Evolutionary conservation across 257 asterid species (phyloP), one percentile per base, ranked within the genome.

Genomic region (Fraxinus excelsior): DNA sequence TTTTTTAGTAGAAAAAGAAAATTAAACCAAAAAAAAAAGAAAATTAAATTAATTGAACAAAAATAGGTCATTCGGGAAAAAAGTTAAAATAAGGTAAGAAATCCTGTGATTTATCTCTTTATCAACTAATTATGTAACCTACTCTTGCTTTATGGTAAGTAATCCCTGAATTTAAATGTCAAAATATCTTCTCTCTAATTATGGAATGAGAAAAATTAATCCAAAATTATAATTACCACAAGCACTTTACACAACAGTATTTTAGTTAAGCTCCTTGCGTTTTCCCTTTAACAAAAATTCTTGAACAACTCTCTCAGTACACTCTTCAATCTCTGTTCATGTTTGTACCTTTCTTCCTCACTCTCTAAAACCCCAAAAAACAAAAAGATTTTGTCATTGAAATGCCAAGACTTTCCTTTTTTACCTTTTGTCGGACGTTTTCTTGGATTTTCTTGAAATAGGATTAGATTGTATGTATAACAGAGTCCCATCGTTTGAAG

Each of bases 341-440:
- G 11, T 56, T 60, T 10, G 26, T 62, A 10, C 19, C 34, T 25
- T 62, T 62, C 19, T 26, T 26, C 35, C 18, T 26, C 19, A 25
- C 9, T 62, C 35, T 26, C 68, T 62, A 3, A 25, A 62, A 62
- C 34, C 68, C 75, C 75, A 42, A 76, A 79, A 34, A 40, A 73
- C 46, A 42, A 73, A 32, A 37, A 72, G 60, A 72, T 74, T 75
- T 77, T 28, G 73, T 29, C 77, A 12, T 71, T 78, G 72, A 78
- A 72, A 69, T 62, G 68, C 68, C 68, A 23, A 62, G 68, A 4
- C 68, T 62, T 62, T 62, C 68, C 68, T 62, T 62, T 62, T 62
- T 26, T 62, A 8, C 32, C 9, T 62, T 62, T 62, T 26, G 68
- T 12, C 31, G 68, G 68, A 26, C 26, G 68, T 62, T 26, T 62